A percentile compares a stretch with the other conserved stretches of the same genome.
Evolutionary conservation across 1,284 basidiomycete genomes (phyloP).

Genomic region (Takashimella koratensis): DNA sequence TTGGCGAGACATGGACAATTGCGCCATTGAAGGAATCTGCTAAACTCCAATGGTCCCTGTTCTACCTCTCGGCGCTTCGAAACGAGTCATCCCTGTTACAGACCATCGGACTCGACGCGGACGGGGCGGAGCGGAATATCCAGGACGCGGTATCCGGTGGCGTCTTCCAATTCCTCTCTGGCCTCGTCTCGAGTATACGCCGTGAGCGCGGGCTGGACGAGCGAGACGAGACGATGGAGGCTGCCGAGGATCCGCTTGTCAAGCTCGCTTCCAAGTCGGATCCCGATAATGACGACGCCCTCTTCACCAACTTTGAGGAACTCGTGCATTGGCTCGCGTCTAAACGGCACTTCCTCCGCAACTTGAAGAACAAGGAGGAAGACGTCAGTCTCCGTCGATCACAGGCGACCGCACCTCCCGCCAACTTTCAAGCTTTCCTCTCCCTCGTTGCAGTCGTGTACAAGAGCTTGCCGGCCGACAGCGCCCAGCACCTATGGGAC

Average conservation of each 20-base stretch:
- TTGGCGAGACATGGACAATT: constrained; percentile 61
- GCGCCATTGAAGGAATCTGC: constrained; percentile 71
- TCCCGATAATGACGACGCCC: constrained; percentile 42
- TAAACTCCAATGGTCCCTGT: constrained; percentile 81
- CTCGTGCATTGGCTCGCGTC: constrained; percentile 71
- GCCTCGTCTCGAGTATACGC: constrained; percentile 46
- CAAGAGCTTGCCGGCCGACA: constrained; percentile 65
- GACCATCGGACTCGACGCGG: constrained; percentile 66
- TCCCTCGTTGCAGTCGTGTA: constrained; percentile 79
- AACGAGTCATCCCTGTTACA: constrained; percentile 58
- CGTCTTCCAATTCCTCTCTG: constrained; percentile 69
- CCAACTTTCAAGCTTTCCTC: constrained; percentile 75
- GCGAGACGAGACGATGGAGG: constrained; percentile 24
- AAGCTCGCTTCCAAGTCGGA: constrained; percentile 64
- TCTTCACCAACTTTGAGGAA: constrained; percentile 66
- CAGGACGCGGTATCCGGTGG: constrained; percentile 77
- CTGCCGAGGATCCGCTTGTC: constrained; percentile 55
- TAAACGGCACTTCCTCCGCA: constrained; percentile 80
- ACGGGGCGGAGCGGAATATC: constrained; percentile 73
- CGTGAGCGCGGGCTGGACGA: constrained; percentile 26
- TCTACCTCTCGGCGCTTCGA: constrained; percentile 69
- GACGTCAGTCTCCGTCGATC: constrained; percentile 60
- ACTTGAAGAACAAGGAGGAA: constrained; percentile 86
- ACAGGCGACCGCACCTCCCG: constrained; percentile 54
- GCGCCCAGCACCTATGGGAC: constrained; percentile 80